phyloP scores from a whole-genome alignment of 2,329 filamentous ascomycete genomes.

The Dactylellina drechsleri region DNA sequence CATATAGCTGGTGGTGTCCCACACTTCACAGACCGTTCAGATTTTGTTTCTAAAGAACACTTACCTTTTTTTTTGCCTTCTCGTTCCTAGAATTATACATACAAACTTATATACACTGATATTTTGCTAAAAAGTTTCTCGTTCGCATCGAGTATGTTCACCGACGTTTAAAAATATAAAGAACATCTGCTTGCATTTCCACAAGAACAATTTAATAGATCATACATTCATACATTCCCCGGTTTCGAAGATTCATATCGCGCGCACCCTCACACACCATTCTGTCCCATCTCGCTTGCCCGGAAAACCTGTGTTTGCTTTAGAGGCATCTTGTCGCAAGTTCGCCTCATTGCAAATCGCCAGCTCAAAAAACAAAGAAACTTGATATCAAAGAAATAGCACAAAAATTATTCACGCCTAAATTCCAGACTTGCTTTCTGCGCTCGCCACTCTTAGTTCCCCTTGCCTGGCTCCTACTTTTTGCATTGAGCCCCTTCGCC shows the following conservation, averaged over 20 bases:
- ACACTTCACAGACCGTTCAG: conserved; percentile 41
- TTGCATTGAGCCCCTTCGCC: conserved; percentile 50
- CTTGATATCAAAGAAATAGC: conserved; percentile 16
- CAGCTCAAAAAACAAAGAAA: conserved; percentile 7
- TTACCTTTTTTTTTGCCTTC: conserved; percentile 41
- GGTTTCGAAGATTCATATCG: conserved; percentile 8
- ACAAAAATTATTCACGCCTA: conserved; percentile 10
- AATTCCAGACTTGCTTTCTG: conserved; percentile 18
- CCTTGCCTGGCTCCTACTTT: conserved; percentile 5
- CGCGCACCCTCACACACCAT: conserved; percentile 6
- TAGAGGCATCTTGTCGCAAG: conserved; percentile 14
- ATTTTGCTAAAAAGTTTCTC: conserved; percentile 26
- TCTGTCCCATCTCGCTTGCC: conserved; percentile 10
- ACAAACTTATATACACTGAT: conserved; percentile 10
- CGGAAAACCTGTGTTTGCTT: conserved; percentile 17
- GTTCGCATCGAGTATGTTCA: conserved; percentile 41
- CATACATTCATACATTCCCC: conserved; percentile 14
- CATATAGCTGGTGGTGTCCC: conserved; percentile 52
- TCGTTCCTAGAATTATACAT: conserved; percentile 21
- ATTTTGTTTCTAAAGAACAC: conserved; percentile 37
- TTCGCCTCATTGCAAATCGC: conserved; percentile 30
- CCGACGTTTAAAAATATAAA: conserved; percentile 10
- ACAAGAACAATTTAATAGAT: background rate
- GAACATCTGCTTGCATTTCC: conserved; percentile 31
- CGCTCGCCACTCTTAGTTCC: conserved; percentile 21